Evolutionary conservation across 192 early-diverging fungal species (phyloP).

Genomic region (Backusella westeae): DNA sequence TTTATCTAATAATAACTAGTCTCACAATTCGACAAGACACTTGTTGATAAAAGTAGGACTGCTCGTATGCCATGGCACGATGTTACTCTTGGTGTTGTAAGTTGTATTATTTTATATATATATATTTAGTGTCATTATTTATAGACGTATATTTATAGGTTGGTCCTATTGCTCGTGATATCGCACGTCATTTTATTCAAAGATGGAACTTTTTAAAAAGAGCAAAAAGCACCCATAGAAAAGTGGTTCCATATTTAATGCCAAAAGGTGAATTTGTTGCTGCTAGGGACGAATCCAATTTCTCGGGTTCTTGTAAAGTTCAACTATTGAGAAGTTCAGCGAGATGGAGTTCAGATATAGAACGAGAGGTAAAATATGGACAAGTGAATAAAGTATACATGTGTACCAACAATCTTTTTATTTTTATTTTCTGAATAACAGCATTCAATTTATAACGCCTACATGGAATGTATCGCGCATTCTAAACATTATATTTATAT

Average conservation of each 20-base stretch:
- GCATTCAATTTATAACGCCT: conserved; percentile 78
- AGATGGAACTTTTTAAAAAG: conserved; percentile 87
- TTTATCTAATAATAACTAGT: conserved; percentile 24
- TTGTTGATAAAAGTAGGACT: conserved; percentile 40
- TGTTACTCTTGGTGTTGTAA: conserved; percentile 69
- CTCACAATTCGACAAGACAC: conserved; percentile 17
- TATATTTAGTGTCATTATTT: background rate
- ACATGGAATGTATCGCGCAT: conserved; percentile 65
- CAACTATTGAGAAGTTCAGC: conserved; percentile 68
- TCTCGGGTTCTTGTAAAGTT: conserved; percentile 61
- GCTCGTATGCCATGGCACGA: conserved; percentile 92
- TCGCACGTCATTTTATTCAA: conserved; percentile 84
- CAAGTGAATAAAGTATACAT: conserved; percentile 14
- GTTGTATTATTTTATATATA: background rate
- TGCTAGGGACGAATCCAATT: conserved; percentile 51
- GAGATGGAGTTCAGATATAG: conserved; percentile 67
- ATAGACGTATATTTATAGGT: conserved; percentile 20
- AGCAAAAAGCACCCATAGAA: conserved; percentile 57
- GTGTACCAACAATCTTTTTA: background rate
- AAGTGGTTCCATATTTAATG: conserved; percentile 61
- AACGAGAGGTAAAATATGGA: conserved; percentile 35
- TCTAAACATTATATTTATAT: conserved; percentile 89
- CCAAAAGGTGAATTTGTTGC: conserved; percentile 74
- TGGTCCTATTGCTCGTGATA: conserved; percentile 74
- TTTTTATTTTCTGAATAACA: conserved; percentile 20